A percentile compares a stretch with the other conserved stretches of the same genome.
These are phyloP conservation scores for Hordeum marinum DNA, from an alignment of 176 grass and related monocot species.

Conservation along the genomic window DNA sequence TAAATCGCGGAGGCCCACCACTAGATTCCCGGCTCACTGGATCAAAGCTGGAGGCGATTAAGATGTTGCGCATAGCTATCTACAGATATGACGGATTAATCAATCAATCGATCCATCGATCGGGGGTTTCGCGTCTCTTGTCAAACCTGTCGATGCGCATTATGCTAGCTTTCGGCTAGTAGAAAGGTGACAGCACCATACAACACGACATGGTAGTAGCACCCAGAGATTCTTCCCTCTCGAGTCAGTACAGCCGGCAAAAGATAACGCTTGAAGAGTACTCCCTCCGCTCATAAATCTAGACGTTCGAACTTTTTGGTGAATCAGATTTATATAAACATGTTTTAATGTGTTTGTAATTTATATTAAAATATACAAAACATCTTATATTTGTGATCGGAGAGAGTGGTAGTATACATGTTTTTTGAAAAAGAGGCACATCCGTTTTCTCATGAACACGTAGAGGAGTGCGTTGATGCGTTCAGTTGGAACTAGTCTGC, in stretches of 20 bases:
- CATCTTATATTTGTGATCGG: too few relatives aligned
- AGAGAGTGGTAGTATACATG: too few relatives aligned
- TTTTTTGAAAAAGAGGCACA: too few relatives aligned
- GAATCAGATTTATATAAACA: too few relatives aligned
- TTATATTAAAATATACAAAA: too few relatives aligned
- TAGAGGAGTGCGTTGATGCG: not conserved
- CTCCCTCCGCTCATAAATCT: too few relatives aligned
- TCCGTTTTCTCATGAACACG: not conserved
- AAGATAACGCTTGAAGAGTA: too few relatives aligned
- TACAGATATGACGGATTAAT: not conserved
- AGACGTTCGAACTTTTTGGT: too few relatives aligned
- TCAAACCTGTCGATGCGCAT: conserved; percentile 14
- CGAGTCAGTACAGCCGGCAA: too few relatives aligned
- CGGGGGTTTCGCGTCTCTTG: not conserved
- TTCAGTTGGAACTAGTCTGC: not conserved
- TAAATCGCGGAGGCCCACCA: conserved; percentile 17
- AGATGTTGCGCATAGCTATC: conserved; percentile 17
- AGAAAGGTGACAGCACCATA: conserved; percentile 3
- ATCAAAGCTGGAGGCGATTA: conserved; percentile 12
- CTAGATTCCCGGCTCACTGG: conserved; percentile 3
- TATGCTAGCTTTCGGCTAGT: conserved; percentile 27
- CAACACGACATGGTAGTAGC: not conserved
- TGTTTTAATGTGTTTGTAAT: too few relatives aligned
- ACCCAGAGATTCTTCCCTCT: not conserved
- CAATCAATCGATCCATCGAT: not conserved